phyloP scores from a whole-genome alignment of 257 asterid species.

The Solanum acaule region DNA sequence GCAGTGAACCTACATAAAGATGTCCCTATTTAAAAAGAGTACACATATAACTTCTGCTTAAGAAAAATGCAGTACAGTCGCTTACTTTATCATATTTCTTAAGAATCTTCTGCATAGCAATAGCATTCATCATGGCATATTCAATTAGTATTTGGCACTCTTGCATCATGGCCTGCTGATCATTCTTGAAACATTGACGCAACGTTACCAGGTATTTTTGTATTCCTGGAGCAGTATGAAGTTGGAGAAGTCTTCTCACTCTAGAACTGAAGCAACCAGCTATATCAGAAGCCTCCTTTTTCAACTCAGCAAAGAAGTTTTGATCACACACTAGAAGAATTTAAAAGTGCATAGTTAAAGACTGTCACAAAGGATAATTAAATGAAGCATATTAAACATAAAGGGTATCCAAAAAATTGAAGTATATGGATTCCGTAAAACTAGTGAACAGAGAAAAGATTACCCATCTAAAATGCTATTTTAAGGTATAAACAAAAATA shows the following conservation, averaged over 20 bases:
- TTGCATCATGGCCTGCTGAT: constrained; percentile 42
- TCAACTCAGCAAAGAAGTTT: constrained; percentile 65
- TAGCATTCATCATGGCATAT: constrained; percentile 71
- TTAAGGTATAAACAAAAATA: no score
- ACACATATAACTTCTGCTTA: neutral
- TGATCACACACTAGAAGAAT: constrained; percentile 63
- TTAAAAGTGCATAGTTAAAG: neutral
- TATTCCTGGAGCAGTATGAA: constrained; percentile 47
- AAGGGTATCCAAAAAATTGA: neutral
- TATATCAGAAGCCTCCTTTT: constrained; percentile 74
- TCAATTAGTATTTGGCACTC: constrained; percentile 59
- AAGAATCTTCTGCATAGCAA: constrained; percentile 83
- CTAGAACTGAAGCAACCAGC: constrained; percentile 76
- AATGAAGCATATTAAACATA: neutral
- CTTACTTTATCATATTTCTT: constrained; percentile 87
- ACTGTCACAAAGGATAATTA: neutral
- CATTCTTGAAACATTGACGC: constrained; percentile 47
- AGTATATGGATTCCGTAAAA: no score
- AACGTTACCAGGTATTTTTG: constrained; percentile 35
- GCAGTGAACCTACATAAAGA: constrained; percentile 47
- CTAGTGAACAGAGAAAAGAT: no score
- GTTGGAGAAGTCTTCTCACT: constrained; percentile 63
- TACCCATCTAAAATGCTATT: no score
- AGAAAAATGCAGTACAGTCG: neutral
- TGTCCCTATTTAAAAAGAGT: neutral